Evolutionary conservation across 345 rosid species (phyloP), one percentile per base, ranked within the genome.

Genomic region (Rhodamnia rubescens): DNA sequence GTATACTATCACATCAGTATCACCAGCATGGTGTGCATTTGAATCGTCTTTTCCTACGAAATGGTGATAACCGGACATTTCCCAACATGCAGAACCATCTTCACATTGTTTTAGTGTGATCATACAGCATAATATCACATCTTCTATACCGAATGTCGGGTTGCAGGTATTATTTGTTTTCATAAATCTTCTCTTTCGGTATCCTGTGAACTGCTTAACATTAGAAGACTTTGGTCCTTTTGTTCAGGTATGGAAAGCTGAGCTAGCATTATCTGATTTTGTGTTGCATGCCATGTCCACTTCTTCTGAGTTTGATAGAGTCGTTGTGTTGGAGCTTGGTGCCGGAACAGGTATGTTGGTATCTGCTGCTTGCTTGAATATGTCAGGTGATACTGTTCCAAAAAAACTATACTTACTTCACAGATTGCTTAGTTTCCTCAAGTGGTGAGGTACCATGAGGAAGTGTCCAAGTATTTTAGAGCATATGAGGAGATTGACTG

Each of bases 231-330:
- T 53, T 52, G 10, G 20, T 24, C 53, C 83, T 81, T 15, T 42
- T 86, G 87, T 86, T 85, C 90, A 97, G 99, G 94, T 97, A 8
- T 97, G 99, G 99, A 95, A 92, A 91, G 95, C 99, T 18, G 93
- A 95, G 87, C 84, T 97, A 36, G 86, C 94, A 59, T 90, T 97
- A 64, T 90, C 97, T 56, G 98, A 97, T 83, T 94, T 95, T 84
- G 92, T 94, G 85, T 81, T 93, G 91, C 97, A 97, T 89, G 90
- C 92, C 87, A 94, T 93, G 86, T 90, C 87, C 85, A 93, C 94
- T 84, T 92, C 96, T 6, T 90, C 92, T 59, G 93, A 91, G 15
- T 90, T 95, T 61, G 91, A 90, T 90, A 94, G 90, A 81, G 87
- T 87, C 81, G 86, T 90, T 52, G 88, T 92, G 21, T 74, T 95